Conservation (phyloP, 768 basidiomycete genomes). For the Wakefieldia striispora region DNA sequence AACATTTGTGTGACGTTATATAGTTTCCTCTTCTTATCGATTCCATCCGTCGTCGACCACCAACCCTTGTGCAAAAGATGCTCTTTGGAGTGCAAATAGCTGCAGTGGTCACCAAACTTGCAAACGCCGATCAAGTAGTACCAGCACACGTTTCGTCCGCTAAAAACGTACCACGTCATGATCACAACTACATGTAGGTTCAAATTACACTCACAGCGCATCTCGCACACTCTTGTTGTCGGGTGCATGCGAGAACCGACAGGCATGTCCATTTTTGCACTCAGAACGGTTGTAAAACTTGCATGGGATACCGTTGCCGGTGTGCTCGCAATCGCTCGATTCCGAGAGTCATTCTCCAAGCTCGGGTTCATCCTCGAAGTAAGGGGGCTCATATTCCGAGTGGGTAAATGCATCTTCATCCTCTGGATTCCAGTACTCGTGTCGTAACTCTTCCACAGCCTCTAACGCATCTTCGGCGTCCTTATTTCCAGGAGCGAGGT, state of each 20-base stretch:
- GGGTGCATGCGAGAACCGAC: slow-evolving; percentile 52
- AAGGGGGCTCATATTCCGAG: slow-evolving; percentile 18
- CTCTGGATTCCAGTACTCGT: no score
- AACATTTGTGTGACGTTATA: no score
- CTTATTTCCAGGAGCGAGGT: slow-evolving; percentile 25
- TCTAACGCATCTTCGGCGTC: slow-evolving; percentile 19
- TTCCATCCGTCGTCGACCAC: slow-evolving; percentile 37
- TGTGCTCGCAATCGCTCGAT: slow-evolving; percentile 52
- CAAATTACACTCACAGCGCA: slow-evolving; percentile 41
- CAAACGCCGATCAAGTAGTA: slow-evolving; percentile 41
- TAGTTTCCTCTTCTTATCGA: neutral
- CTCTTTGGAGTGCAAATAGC: slow-evolving; percentile 47
- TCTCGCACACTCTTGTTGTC: slow-evolving; percentile 55
- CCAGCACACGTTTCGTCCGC: slow-evolving; percentile 53
- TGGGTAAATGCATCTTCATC: no score
- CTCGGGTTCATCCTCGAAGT: slow-evolving; percentile 26
- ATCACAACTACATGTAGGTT: neutral
- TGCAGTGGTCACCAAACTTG: slow-evolving; percentile 41
- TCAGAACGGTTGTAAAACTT: slow-evolving; percentile 56
- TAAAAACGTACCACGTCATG: slow-evolving; percentile 22
- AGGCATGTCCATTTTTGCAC: slow-evolving; percentile 41
- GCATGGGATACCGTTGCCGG: slow-evolving; percentile 52
- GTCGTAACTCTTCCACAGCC: neutral
- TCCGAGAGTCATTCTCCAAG: slow-evolving; percentile 46
- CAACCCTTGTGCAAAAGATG: slow-evolving; percentile 45